These are phyloP conservation scores for Colletotrichum shisoi DNA, from an alignment of 2,329 filamentous ascomycete genomes.

Conservation along the genomic window DNA sequence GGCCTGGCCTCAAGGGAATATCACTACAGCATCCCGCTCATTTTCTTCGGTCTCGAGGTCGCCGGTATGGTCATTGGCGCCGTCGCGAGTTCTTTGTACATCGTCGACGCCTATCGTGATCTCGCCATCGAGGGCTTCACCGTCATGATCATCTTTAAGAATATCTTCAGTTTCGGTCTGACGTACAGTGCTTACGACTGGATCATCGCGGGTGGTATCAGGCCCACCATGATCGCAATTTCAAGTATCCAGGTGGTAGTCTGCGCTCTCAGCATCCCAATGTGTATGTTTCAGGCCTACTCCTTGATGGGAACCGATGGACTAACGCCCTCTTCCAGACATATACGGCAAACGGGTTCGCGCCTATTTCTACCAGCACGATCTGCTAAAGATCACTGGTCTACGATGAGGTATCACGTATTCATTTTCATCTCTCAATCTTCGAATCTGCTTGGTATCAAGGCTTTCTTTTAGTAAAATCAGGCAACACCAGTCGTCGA, in stretches of 20 bases:
- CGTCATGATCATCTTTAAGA: conserved; percentile 91
- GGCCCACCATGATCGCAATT: conserved; percentile 71
- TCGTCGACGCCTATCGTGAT: conserved; percentile 90
- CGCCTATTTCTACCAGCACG: conserved; percentile 77
- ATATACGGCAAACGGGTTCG: conserved; percentile 80
- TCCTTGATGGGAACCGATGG: neutral
- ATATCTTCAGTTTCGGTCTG: conserved; percentile 86
- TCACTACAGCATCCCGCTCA: conserved; percentile 75
- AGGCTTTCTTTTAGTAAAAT: neutral
- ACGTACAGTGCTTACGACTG: conserved; percentile 87
- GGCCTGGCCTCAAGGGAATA: conserved; percentile 65
- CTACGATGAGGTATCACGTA: conserved; percentile 43
- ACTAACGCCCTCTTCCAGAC: conserved; percentile 58
- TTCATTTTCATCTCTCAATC: neutral
- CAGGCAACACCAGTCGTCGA: neutral
- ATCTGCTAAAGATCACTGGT: conserved; percentile 65
- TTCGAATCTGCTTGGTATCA: too few relatives aligned
- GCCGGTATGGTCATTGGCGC: conserved; percentile 92
- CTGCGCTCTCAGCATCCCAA: conserved; percentile 76
- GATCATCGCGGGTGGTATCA: conserved; percentile 72
- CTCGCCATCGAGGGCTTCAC: conserved; percentile 89
- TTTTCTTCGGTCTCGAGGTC: conserved; percentile 85
- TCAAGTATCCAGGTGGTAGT: conserved; percentile 79
- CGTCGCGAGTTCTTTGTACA: conserved; percentile 83
- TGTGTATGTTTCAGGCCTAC: conserved; percentile 68